Base-by-base conservation (phyloP, 2,329 filamentous ascomycete species). In the Sphaerostilbella broomeana region DNA sequence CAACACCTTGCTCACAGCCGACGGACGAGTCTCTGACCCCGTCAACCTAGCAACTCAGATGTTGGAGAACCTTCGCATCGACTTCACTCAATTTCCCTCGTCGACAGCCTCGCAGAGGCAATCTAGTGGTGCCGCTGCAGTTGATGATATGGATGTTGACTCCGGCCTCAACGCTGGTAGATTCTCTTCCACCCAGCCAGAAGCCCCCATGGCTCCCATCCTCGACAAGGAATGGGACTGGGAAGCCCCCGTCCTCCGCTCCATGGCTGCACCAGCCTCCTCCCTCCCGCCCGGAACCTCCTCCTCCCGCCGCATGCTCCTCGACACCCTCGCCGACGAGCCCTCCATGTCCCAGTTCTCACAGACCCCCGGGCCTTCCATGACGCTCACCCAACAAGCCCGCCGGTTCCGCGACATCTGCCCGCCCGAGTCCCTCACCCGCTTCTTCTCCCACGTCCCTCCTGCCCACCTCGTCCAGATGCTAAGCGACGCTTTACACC, bases 21-120 rank as follows among this genome's bases (percentile, higher is more conserved):
- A 88, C 45, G 90, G 90, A 50, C 78, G 73, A 47, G 73, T 89
- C 22, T 75, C 75, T 9, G 86, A 97, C 53, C 86, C 86, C 1
- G 69, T 97, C 46, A 77, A 79, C 39, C 72, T 98, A 32, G 92
- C 92, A n/a, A 94, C 92, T 0, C 81, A 86, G 56, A 95, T 98
- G 86, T 81, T 98, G 39, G 86, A 94, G 58, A 84, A 80, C 40
- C 76, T 98, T 12, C 84, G 79, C 47, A 94, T 98, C 58, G 86
- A 95, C 61, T 89, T 97, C 56, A 80, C 73, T 38, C 76, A 84
- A 51, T 70, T 77, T 44, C 79, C 82, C 2, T 68, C 76, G 4
- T 65, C 72, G 8, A 70, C 68, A 4, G 66, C 72, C 10, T 71
- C 69, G 2, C 68, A 61, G 47, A 58, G 49, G 46, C 63, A 42